A percentile compares a stretch with the other conserved stretches of the same genome.
phyloP scores from a whole-genome alignment of 83 land plant species.

The Diphasiastrum complanatum region DNA sequence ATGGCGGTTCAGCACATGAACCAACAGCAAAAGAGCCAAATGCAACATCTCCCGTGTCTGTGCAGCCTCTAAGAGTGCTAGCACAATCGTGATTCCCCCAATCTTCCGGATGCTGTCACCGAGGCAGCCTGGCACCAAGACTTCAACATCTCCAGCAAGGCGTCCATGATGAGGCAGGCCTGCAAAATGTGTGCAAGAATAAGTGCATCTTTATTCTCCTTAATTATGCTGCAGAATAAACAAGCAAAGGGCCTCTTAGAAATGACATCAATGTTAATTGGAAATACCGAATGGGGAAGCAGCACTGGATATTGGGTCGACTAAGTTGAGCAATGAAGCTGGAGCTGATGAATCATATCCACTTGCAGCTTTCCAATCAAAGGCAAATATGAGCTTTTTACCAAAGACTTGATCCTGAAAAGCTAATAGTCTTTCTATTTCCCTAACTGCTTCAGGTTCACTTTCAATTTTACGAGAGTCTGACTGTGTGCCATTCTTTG shows the following conservation, averaged over 20 bases:
- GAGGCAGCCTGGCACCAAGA: conserved; percentile 74
- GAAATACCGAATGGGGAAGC: conserved; percentile 90
- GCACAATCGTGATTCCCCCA: conserved; percentile 84
- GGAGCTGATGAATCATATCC: conserved; percentile 47
- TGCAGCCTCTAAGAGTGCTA: conserved; percentile 88
- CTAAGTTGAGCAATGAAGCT: conserved; percentile 69
- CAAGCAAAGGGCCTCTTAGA: not conserved
- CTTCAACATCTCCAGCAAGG: conserved; percentile 67
- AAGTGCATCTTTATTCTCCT: not conserved
- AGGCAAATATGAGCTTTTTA: conserved; percentile 91
- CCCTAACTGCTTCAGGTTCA: conserved; percentile 92
- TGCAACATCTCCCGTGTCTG: conserved; percentile 86
- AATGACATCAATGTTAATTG: not conserved
- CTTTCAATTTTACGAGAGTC: conserved; percentile 44
- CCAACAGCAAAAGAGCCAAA: conserved; percentile 68
- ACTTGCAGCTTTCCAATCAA: conserved; percentile 85
- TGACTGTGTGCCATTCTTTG: conserved; percentile 45
- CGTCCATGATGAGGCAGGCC: conserved; percentile 93
- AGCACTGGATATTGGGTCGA: conserved; percentile 87
- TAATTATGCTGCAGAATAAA: not conserved
- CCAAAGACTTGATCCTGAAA: conserved; percentile 73
- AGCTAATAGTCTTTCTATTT: conserved; percentile 60
- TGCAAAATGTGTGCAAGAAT: conserved; percentile 21
- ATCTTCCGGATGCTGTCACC: conserved; percentile 74
- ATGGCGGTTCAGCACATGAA: conserved; percentile 68